Conservation (phyloP, 768 basidiomycete species). For the Dioszegia crocea region DNA sequence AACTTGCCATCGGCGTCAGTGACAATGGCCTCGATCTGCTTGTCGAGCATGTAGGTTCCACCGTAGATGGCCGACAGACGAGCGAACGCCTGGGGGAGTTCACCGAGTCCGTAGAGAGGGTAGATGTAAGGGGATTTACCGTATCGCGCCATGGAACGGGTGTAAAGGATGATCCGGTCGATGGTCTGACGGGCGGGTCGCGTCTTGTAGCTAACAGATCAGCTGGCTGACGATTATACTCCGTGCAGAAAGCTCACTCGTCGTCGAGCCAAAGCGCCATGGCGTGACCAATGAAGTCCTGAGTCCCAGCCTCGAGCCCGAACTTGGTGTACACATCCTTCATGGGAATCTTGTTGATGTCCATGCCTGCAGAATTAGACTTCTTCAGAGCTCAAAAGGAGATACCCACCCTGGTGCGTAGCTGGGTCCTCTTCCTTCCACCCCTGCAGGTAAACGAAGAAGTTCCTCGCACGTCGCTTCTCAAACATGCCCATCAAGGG, state of each 20-base stretch:
- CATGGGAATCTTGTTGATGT: constrained; percentile 90
- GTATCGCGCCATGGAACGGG: constrained; percentile 96
- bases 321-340: constrained; percentile 93
- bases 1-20: constrained; percentile 75
- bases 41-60: constrained; percentile 99
- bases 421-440: constrained; percentile 95
- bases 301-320: constrained; percentile 91
- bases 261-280: constrained; percentile 99
- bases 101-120: constrained; percentile 96
- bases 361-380: constrained; percentile 58
- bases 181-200: constrained; percentile 86
- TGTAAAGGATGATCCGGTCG: constrained; percentile 94
- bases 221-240: constrained; percentile 13
- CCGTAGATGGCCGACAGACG: constrained; percentile 98
- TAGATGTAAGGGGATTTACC: constrained; percentile 99
- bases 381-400: not conserved
- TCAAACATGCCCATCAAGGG: constrained; percentile 99
- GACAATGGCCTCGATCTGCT: constrained; percentile 74
- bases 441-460: constrained; percentile 91
- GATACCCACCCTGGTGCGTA: constrained; percentile 90
- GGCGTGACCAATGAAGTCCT: constrained; percentile 98
- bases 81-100: constrained; percentile 97
- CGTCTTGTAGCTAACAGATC: constrained; percentile 72
- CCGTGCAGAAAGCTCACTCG: constrained; percentile 61
- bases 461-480: constrained; percentile 96